phyloP scores from a whole-genome alignment of 768 basidiomycete species.

The Tremella mesenterica region DNA sequence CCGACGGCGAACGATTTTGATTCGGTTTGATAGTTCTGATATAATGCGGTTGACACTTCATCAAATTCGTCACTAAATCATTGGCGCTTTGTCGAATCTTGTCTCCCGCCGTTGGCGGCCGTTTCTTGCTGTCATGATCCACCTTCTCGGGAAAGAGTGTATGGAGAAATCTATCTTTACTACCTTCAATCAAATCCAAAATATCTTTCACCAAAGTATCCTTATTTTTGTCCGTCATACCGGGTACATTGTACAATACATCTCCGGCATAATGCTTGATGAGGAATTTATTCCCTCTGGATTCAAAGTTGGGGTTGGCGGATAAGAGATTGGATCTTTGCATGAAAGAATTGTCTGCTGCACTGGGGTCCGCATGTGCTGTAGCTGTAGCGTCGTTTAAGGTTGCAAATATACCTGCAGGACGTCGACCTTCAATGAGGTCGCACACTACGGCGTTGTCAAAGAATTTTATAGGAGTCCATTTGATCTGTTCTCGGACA shows the following conservation, averaged over 20 bases:
- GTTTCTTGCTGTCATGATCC: conserved; percentile 93
- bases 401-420: conserved; percentile 94
- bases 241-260: conserved; percentile 92
- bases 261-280: conserved; percentile 97
- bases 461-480: conserved; percentile 89
- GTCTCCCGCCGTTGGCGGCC: conserved; percentile 94
- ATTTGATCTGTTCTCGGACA: conserved; percentile 94
- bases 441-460: conserved; percentile 73
- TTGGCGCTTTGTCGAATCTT: conserved; percentile 91
- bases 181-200: conserved; percentile 73
- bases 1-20: conserved; percentile 81
- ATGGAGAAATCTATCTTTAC: conserved; percentile 77
- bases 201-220: conserved; percentile 91
- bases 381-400: conserved; percentile 99
- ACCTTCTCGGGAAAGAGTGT: conserved; percentile 84
- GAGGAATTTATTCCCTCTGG: conserved; percentile 86
- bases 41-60: conserved; percentile 94
- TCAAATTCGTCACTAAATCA: conserved; percentile 91
- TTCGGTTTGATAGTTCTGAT: conserved; percentile 99
- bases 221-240: conserved; percentile 99
- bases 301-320: conserved; percentile 86
- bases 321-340: conserved; percentile 76
- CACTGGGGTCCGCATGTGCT: conserved; percentile 90
- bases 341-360: conserved; percentile 93
- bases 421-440: conserved; percentile 89